A percentile compares a stretch with the other conserved stretches of the same genome.
Conservation (phyloP, 345 rosid species). For the Draba incana region DNA sequence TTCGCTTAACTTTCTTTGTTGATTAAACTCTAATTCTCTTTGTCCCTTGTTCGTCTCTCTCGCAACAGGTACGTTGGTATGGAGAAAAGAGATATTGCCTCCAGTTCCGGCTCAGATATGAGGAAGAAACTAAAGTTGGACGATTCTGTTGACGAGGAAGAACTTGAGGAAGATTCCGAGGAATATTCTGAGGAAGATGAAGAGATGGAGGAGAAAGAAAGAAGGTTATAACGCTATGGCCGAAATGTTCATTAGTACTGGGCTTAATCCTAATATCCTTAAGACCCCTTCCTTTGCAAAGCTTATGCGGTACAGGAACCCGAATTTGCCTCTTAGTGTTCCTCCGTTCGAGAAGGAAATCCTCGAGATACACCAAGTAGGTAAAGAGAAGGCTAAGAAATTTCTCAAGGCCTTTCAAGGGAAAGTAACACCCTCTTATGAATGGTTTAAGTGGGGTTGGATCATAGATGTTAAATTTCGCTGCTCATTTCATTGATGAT, state of each 20-base stretch:
- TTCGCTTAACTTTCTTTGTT: too few relatives aligned
- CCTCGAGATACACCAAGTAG: conserved; percentile 4
- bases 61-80: too few relatives aligned
- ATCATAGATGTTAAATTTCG: not conserved
- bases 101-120: conserved; percentile 5
- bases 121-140: conserved; percentile 14
- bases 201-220: not conserved
- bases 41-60: not conserved
- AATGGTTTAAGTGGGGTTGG: not conserved
- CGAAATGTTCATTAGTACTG: not conserved
- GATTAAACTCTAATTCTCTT: conserved; percentile 2
- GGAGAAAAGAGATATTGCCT: conserved; percentile 1
- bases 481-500: too few relatives aligned
- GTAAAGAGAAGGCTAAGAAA: conserved; percentile 13
- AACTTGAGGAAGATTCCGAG: too few relatives aligned
- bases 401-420: conserved; percentile 32
- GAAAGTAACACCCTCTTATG: conserved; percentile 17
- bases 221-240: not conserved
- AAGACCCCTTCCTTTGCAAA: not conserved
- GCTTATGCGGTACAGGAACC: not conserved
- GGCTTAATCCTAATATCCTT: conserved; percentile 13
- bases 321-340: not conserved
- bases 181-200: too few relatives aligned
- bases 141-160: not conserved
- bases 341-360: conserved; percentile 9